Evolutionary conservation across 2,329 filamentous ascomycete genomes (phyloP), one percentile per base, ranked within the genome.

Genomic region (Ascochyta koolunga): DNA sequence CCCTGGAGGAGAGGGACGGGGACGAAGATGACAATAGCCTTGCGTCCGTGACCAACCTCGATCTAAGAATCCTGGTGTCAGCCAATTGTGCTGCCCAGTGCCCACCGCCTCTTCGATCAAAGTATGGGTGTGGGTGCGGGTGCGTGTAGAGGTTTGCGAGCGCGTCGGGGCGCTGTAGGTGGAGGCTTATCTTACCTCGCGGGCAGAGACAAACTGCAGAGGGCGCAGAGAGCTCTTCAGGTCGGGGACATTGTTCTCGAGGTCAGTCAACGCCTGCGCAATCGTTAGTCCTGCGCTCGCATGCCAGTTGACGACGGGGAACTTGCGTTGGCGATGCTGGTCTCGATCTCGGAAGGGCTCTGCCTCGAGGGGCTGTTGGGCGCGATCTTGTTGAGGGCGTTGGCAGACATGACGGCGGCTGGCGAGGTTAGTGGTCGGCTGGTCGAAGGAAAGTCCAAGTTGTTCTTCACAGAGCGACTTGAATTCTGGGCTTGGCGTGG

Each of bases 1-100:
- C 91, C 91, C 81, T 89, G 85, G 80, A 99, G 91, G 82, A 96
- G 91, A 83, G 95, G 95, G 81, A 99, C 95, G 80, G 95, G 95
- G 87, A 99, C 95, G 90, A 99, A 99, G 90, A 99, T 96, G 87
- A 96, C 93, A 86, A 99, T 95, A 79, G 95, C 95, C 90, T 98
- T 99, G 89, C 96, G 96, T 89, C 95, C 95, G 86, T 98, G 93
- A 86, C 95, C 95, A 84, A 98, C 93, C 87, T 99, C 95, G 86
- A 99, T 95, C 95, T 99, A 77, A 78, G 77, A 79, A 76, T 81
- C 79, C 79, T 82, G 79, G 79, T 81, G 79, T 82, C 79, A 82
- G 79, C 79, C 65, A 70, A 64, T 60, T 72, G 75, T 76, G 79
- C 79, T 77, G 78, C 78, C 79, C 79, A 82, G 79, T 82, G 79